Base-by-base conservation (phyloP, 2,329 filamentous ascomycete species). In the Dothistroma pini region DNA sequence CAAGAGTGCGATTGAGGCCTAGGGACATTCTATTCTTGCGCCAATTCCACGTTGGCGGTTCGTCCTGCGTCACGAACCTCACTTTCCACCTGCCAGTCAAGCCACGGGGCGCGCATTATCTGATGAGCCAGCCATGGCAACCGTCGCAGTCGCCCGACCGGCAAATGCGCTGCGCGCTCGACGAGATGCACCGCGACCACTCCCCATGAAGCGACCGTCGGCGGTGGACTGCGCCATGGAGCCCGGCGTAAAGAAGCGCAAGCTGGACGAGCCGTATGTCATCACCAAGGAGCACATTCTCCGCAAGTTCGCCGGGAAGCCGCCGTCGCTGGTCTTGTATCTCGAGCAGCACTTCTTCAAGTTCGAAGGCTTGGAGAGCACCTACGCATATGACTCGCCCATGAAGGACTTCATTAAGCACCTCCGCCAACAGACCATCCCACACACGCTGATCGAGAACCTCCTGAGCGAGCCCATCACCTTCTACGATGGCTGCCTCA, bases 401-500 rank as follows among this genome's bases (percentile, higher is more conserved):
- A 97, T 97, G 93, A 86, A 84, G 69, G 77, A 90, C 68, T 80
- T 90, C 54, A 80, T 97, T 41, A 87, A 52, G 67, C 92, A 96
- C 74, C 76, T 97, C 51, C 84, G 84, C 66, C 80, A 79, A 48
- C 85, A 89, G 59, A 96, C 91, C 0, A 81, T 99, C 38, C 95
- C 95, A 0, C 92, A 97, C 75, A 92, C 97, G 68, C 86, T 97
- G 73, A 79, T 97, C 11, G 86, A 89, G 53, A 89, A 93, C 67
- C 85, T 99, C 58, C 82, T 87, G 31, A 82, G 86, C 53, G 81
- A 82, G 19, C 86, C 86, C 21, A 89, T 96, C 14, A 82, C 83
- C 10, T 97, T 96, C 73, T 99, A 97, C 74, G 93, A 97, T 75
- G 92, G 85, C 34, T 96, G 93, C 72, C 83, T 99, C 60, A 97